Evolutionary conservation across 441 rosid species (phyloP), one percentile per base, ranked within the genome.

Genomic region (Monsonia emarginata): DNA sequence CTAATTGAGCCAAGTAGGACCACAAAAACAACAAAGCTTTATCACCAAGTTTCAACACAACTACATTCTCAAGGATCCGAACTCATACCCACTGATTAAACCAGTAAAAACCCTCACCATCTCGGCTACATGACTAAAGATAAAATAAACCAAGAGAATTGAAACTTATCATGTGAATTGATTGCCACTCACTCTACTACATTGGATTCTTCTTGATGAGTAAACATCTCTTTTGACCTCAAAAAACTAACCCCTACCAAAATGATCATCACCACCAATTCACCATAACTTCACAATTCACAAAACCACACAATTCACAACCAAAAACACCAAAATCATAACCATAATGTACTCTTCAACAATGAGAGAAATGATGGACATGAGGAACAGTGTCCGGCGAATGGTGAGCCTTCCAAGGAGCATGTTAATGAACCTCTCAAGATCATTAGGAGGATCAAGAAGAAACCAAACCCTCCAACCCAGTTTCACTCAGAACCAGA

Each of bases 381-480:
- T n/a, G n/a, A n/a, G n/a, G n/a, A n/a, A n/a, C n/a, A n/a, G n/a
- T 24, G 82, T 82, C 38, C 78, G 80, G 3, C 73, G 86, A 31
- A 79, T 86, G 77, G 83, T 81, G 27, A 78, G 69, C 72, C 82
- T 86, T 52, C 91, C 87, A 0, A 71, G 83, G 27, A 74, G 78
- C 72, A 69, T 86, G 2, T 27, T n/a, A n/a, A n/a, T n/a, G n/a
- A n/a, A n/a, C n/a, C n/a, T n/a, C n/a, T n/a, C n/a, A n/a, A n/a
- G n/a, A n/a, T n/a, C n/a, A n/a, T n/a, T 71, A 0, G 85, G 83
- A 4, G 83, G 81, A 9, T 82, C 81, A 25, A 77, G 83, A 73
- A 78, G 83, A 69, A 75, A 79, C 65, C 78, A 75, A 24, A 65
- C 52, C 52, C 77, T 62, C 40, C 32, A 72, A 25, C 34, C 74